Evolutionary conservation across 306 rosid species (phyloP), one percentile per base, ranked within the genome.

Genomic region (Vigna nakashimae): DNA sequence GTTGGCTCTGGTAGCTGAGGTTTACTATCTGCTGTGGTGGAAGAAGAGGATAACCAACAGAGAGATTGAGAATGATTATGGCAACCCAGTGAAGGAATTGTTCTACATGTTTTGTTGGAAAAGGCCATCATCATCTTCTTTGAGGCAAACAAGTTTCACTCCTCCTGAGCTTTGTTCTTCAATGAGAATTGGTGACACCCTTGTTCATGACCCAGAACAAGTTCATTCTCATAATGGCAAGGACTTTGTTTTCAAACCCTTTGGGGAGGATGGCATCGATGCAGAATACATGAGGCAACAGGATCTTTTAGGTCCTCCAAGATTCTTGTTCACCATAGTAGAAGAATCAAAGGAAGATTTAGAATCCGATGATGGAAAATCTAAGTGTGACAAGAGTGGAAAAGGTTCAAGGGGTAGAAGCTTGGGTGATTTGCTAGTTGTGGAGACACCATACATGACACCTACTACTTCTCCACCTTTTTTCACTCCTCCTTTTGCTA

Each of bases 341-440:
- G 99, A 95, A 85, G 99, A 95, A 91, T 92, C 99, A 49, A 91
- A 84, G 71, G 98, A 95, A 63, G 99, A 95, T 77, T 87, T 95
- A 58, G 99, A 95, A 72, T 95, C 98, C 70, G 96, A 91, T 42
- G 98, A 95, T 82, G 90, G 89, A 9, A 90, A 83, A 8, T 86
- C 89, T 13, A 87, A 68, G 74, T 42, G 81, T 62, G 85, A 78
- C 55, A 49, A 78, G 76, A 78, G 86, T 69, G 73, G 75, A 78
- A 92, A 92, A 62, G 91, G 60, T 36, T 80, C 90, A 58, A 88
- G 83, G 78, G 90, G 90, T 74, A 90, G 90, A 74, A 89, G 95
- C 55, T 87, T 95, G 64, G 88, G 90, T 77, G 99, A 94, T 88
- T 83, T 94, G 65, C 87, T 92, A n/a, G 79, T 86, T 57, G 88